Percentiles rank a stretch among this genome's conserved stretches.
Evolutionary conservation across 805 yeast genomes (phyloP).

Genomic region (Candida chilensis): DNA sequence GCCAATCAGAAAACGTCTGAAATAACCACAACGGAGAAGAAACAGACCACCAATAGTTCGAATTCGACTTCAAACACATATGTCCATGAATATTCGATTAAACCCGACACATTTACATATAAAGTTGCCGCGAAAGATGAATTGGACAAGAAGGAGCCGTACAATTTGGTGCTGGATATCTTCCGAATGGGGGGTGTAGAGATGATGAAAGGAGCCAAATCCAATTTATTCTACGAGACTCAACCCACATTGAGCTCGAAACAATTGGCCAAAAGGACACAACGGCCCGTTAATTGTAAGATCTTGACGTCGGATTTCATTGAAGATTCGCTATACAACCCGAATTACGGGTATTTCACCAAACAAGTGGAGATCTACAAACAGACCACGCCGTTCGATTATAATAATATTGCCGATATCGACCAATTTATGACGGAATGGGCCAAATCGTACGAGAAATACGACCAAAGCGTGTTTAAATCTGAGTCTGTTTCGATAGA

Average conservation of each 20-base stretch:
- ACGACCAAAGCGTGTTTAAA: constrained; percentile 21
- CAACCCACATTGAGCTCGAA: constrained; percentile 23
- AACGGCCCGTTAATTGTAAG: constrained; percentile 52
- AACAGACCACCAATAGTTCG: no score
- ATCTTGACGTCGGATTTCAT: constrained; percentile 77
- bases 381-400: constrained; percentile 56
- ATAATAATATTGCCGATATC: constrained; percentile 42
- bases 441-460: constrained; percentile 51
- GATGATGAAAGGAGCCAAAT: constrained; percentile 24
- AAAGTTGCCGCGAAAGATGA: constrained; percentile 19
- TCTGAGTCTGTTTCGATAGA: constrained; percentile 1
- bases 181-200: constrained; percentile 30
- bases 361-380: constrained; percentile 73
- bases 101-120: constrained; percentile 36
- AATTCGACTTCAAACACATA: no score
- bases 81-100: constrained; percentile 34
- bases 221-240: constrained; percentile 26
- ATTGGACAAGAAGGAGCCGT: constrained; percentile 7
- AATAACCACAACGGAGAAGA: no score
- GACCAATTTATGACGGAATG: constrained; percentile 67
- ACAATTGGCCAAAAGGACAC: constrained; percentile 14
- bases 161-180: constrained; percentile 21
- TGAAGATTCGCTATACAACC: constrained; percentile 78
- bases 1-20: no score
- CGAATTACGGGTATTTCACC: constrained; percentile 74